Base-by-base conservation (phyloP, 768 basidiomycete genomes). In the Phanerochaete carnosa region DNA sequence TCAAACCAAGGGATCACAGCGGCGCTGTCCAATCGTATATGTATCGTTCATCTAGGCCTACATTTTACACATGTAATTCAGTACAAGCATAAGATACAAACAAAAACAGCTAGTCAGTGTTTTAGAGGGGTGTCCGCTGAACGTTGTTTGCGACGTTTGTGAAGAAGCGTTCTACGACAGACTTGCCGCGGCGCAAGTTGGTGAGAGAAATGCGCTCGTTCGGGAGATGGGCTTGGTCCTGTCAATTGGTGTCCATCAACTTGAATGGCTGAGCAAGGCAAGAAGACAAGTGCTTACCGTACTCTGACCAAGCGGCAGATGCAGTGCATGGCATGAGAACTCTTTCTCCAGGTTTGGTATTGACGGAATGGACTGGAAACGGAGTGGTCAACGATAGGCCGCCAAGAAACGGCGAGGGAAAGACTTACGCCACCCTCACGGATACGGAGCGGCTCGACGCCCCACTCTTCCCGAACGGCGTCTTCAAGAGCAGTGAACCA, bases 291-390 rank as follows among this genome's bases (percentile, higher is more conserved):
- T 1, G 76, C 87, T 69, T 64, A 93, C 93, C 43, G 88, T 85
- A 72, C 90, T 92, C 70, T 96, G 94, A 0, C 96, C 97, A 75
- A 99, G 86, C 0, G 97, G 97, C 1, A 99, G 80, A 74, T 99
- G 97, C 12, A 98, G 80, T 22, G 94, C 94, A 51, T 86, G 89
- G 58, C 94, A 97, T 1, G 80, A 77, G 65, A 99, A 96, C 69
- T 89, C 87, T 65, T 94, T 94, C 74, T 99, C 97, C 2, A 99
- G 79, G 73, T 88, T 95, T 0, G 95, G 96, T 0, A 98, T 85
- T 1, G 93, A 93, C 3, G 97, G 97, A 55, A 98, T 94, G 6
- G 93, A 94, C 94, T 95, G 65, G 22, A 16, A 37, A 9, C 28
- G 46, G 22, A 0, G 39, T 43, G 52, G 37, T 25, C 29, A 45